phyloP scores from a whole-genome alignment of 2,329 filamentous ascomycete genomes.

The Aspergillus terreus region DNA sequence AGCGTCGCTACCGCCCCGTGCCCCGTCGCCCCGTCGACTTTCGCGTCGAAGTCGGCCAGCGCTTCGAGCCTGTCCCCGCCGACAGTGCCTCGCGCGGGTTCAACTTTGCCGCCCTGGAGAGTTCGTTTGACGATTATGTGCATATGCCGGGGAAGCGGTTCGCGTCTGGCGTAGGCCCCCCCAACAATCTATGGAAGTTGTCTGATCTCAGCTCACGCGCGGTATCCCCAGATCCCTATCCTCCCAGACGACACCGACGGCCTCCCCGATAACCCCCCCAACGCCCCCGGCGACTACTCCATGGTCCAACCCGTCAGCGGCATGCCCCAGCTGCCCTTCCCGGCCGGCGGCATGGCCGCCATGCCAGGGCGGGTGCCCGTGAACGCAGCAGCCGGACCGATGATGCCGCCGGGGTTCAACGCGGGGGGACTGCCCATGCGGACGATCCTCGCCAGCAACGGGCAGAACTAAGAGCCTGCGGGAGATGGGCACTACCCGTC shows the following conservation, averaged over 20 bases:
- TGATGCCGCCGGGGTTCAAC: conserved; percentile 5
- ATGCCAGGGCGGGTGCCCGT: not conserved
- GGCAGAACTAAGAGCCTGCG: not conserved
- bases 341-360: not conserved
- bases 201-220: not conserved
- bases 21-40: conserved; percentile 38
- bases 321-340: conserved; percentile 1
- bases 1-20: conserved; percentile 37
- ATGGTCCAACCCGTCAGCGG: conserved; percentile 9
- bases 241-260: not conserved
- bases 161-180: conserved; percentile 19
- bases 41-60: conserved; percentile 41
- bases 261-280: not conserved
- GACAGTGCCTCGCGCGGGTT: conserved; percentile 30
- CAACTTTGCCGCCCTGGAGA: conserved; percentile 44
- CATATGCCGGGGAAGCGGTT: conserved; percentile 43
- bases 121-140: conserved; percentile 44
- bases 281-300: not conserved
- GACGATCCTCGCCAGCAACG: conserved; percentile 5
- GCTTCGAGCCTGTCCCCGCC: conserved; percentile 35
- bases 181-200: too few relatives aligned
- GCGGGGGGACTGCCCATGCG: conserved; percentile 7
- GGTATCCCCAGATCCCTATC: not conserved
- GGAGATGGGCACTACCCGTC: too few relatives aligned
- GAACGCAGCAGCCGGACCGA: not conserved